Base-by-base conservation (phyloP, 2,329 filamentous ascomycete genomes). In the Neofusicoccum sp. region DNA sequence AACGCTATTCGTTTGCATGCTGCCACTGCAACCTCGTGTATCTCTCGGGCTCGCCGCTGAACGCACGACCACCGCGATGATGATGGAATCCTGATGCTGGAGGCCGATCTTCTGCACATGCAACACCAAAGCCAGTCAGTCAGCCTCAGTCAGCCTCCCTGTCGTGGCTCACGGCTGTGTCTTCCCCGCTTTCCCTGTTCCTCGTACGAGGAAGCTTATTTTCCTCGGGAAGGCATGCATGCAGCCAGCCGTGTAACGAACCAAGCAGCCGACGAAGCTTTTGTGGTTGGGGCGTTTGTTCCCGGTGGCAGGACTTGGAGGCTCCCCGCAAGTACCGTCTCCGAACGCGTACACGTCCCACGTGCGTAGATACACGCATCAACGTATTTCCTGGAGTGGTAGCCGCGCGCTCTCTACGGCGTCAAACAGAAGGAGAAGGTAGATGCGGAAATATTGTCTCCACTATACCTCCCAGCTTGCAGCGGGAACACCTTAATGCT, bases 11-110 rank as follows among this genome's bases (percentile, higher is more conserved):
- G 51, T 56, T 30, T 56, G 51, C 51, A 56, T 56, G 38, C 26
- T 56, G 51, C 24, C 51, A 56, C 38, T 56, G 51, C 51, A 28
- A 56, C 51, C 51, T 38, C 38, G 51, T 56, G 43, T 56, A 56
- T 43, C 33, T 16, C 12, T 43, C 51, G 51, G 20, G 51, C 38
- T 56, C 28, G 51, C 51, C 51, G 51, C 51, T 43, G 51, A 28
- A 56, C 28, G 51, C 51, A 38, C 36, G 38, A 24, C 51, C 34
- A 2, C 20, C 20, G 20, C 2, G 20, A 40, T 40, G 34, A 20
- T 20, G 20, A 53, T 53, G 38, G 36, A 12, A 12, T 24, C 36
- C 14, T 43, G 49, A 54, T 54, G 49, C 34, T 26, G 24, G 49
- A 38, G 49, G 49, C 34, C 24, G 16, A 20, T 14, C 2, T 14